Percentiles rank a stretch among this genome's conserved stretches.
phyloP scores from a whole-genome alignment of 2,329 filamentous ascomycete species.

The Fusarium udum region DNA sequence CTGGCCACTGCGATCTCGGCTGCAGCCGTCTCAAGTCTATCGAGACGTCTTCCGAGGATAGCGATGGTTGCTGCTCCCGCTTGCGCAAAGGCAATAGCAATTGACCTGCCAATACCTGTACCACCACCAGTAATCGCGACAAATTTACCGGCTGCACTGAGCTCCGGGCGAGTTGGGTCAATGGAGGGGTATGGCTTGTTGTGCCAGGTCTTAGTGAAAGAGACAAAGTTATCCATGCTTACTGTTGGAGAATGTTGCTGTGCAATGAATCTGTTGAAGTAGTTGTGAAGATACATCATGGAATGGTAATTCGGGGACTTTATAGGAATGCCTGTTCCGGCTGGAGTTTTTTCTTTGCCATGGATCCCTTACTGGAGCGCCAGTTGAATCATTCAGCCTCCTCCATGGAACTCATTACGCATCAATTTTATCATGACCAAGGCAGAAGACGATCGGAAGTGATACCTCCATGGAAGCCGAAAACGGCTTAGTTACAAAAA shows the following conservation, averaged over 20 bases:
- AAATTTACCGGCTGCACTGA: neutral
- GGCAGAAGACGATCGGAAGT: neutral
- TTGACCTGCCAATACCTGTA: neutral
- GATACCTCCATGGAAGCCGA: neutral
- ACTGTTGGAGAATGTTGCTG: neutral
- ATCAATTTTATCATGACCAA: neutral
- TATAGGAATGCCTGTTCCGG: neutral
- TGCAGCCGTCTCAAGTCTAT: neutral
- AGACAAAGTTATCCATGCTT: neutral
- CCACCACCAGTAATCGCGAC: neutral
- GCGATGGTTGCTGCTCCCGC: neutral
- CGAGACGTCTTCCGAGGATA: neutral
- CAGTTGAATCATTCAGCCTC: no score
- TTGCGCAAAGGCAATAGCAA: neutral
- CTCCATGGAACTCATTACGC: neutral
- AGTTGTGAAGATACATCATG: neutral
- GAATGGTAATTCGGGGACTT: neutral
- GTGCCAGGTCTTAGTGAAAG: neutral
- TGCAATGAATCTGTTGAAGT: accelerated
- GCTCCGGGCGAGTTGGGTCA: neutral
- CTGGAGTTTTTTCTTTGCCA: neutral
- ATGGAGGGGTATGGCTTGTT: neutral
- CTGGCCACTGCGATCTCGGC: neutral
- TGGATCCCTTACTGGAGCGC: accelerated
- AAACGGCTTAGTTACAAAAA: neutral